These are phyloP conservation scores for Irpex rosettiformis DNA, from an alignment of 1,284 basidiomycete species.

Conservation along the genomic window DNA sequence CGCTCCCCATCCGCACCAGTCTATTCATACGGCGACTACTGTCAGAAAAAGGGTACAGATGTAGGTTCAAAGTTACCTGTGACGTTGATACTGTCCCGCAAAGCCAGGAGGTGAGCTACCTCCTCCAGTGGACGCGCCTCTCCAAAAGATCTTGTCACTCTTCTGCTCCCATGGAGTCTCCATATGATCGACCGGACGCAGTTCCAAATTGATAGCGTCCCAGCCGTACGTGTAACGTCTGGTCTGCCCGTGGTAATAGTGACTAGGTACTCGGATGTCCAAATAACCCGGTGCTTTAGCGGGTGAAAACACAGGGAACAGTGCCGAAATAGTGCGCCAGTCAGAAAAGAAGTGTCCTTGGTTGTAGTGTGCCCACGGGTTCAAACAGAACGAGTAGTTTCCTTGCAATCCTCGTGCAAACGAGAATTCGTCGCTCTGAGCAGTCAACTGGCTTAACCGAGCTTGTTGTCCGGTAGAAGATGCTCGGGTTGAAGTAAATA, in stretches of 20 bases:
- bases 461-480: slow-evolving; percentile 30
- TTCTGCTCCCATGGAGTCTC: slow-evolving; percentile 83
- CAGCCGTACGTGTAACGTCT: slow-evolving; percentile 87
- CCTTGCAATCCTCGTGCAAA: slow-evolving; percentile 62
- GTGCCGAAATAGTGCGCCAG: slow-evolving; percentile 80
- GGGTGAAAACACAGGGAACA: slow-evolving; percentile 91
- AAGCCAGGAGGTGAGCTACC: slow-evolving; percentile 87
- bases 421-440: slow-evolving; percentile 50
- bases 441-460: slow-evolving; percentile 23
- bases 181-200: slow-evolving; percentile 75
- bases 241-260: slow-evolving; percentile 89
- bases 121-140: slow-evolving; percentile 91
- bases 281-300: slow-evolving; percentile 80
- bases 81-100: slow-evolving; percentile 82
- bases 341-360: slow-evolving; percentile 97
- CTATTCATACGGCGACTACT: slow-evolving; percentile 33
- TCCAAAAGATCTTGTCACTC: slow-evolving; percentile 73
- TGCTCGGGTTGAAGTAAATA: slow-evolving; percentile 71
- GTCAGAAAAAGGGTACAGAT: slow-evolving; percentile 1
- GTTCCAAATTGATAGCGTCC: slow-evolving; percentile 69
- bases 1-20: slow-evolving; percentile 78
- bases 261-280: slow-evolving; percentile 90
- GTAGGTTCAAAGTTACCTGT: slow-evolving; percentile 48
- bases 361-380: slow-evolving; percentile 78
- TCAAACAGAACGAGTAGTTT: slow-evolving; percentile 72